Base-by-base conservation (phyloP, 1,284 basidiomycete genomes). In the Hortiboletus rubellus region DNA sequence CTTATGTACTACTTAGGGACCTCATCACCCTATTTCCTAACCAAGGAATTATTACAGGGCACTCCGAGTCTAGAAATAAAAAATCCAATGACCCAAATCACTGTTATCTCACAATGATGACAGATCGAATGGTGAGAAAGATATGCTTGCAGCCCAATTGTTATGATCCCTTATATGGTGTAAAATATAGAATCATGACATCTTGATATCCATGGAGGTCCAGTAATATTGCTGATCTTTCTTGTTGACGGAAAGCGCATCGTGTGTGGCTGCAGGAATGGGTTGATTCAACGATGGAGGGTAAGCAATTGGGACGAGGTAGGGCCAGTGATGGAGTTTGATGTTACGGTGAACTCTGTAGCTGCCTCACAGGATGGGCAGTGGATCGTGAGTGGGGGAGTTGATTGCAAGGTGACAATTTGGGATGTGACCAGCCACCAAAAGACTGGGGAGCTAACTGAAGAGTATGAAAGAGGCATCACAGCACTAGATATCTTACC, bases 231-330 rank as follows among this genome's bases (percentile, higher is more conserved):
- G 7, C 27, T 61, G 18, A 43, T 24, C n/a, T 61, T 61, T 42
- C 50, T 58, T 18, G 22, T 12, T 17, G 55, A 62, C 18, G 55
- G 55, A n/a, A 33, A 36, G 7, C 34, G 54, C 3, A 17, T 61
- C 3, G 38, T 36, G 6, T 24, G 52, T n/a, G 45, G 42, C 12
- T 54, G 46, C 42, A 30, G 15, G 14, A 47, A 58, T 44, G 46
- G 46, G 15, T 52, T 42, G 14, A 47, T 53, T 36, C 49, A 37
- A 30, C 41, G n/a, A n/a, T 61, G 60, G 60, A 62, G 37, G 14
- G 12, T 38, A 9, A 34, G 17, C 17, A 41, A 53, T 22, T 27
- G 50, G 30, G 3, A 18, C 33, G 56, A 48, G 50, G 30, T 48
- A 18, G 44, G 15, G 18, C 24, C 43, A 5, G 3, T n/a, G 22